Base-by-base conservation (phyloP, 116 monocot species). In the Cymodocea nodosa region DNA sequence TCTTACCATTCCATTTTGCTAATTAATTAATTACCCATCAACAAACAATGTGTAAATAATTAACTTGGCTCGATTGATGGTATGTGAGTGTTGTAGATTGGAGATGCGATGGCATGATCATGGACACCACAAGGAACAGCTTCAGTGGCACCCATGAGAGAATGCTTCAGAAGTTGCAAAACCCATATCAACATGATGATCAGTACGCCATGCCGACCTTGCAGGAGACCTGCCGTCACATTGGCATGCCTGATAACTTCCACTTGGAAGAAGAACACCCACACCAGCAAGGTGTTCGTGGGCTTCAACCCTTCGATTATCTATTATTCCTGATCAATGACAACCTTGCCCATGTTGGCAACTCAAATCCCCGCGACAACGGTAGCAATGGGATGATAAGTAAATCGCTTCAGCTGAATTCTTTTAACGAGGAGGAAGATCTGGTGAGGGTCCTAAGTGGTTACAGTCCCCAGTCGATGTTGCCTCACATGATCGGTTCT, bases 11-110 rank as follows among this genome's bases (percentile, higher is more conserved):
- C 7, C 39, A 39, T 39, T n/a, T n/a, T n/a, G n/a, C n/a, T n/a
- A n/a, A n/a, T n/a, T n/a, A n/a, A n/a, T n/a, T n/a, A n/a, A n/a
- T n/a, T n/a, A n/a, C n/a, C n/a, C n/a, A n/a, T n/a, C n/a, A n/a
- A n/a, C n/a, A n/a, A n/a, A n/a, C n/a, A n/a, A n/a, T n/a, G n/a
- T n/a, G n/a, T n/a, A n/a, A n/a, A n/a, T n/a, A n/a, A n/a, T n/a
- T n/a, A n/a, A n/a, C n/a, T n/a, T n/a, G n/a, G n/a, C n/a, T n/a
- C n/a, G n/a, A n/a, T n/a, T n/a, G n/a, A n/a, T n/a, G n/a, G n/a
- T n/a, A 39, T 39, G 39, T 12, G 44, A 10, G 44, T 44, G 44
- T 16, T 51, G 50, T 23, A 65, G 65, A 65, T 65, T 65, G 65
- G 30, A 65, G 49, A 50, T 30, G 50, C 25, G 16, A 13, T 3